A percentile compares a stretch with the other conserved stretches of the same genome.
phyloP scores from a whole-genome alignment of 169 alveolate species.

The Cryptosporidium andersoni region DNA sequence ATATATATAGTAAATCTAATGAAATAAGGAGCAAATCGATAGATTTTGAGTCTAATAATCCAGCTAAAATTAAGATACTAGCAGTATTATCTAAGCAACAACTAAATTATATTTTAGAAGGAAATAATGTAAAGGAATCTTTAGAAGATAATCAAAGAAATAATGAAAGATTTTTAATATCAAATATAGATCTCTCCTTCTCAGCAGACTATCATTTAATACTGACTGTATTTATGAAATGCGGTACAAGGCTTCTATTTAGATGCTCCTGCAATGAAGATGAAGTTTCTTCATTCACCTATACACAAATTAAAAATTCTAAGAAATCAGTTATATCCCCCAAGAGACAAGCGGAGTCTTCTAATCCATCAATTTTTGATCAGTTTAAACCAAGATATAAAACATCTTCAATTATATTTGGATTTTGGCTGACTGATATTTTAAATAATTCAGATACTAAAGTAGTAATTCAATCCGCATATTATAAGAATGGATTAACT shows the following conservation, averaged over 20 bases:
- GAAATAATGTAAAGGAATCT: background rate
- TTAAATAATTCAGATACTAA: background rate
- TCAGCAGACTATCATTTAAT: slow-evolving; percentile 33
- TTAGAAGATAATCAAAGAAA: background rate
- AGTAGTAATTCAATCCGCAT: slow-evolving; percentile 9
- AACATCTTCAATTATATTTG: slow-evolving; percentile 1
- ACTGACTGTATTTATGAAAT: slow-evolving; percentile 23
- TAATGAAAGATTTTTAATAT: background rate
- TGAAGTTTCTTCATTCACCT: slow-evolving; percentile 33
- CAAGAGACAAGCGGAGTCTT: too few relatives aligned
- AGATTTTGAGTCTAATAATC: background rate
- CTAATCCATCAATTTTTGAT: background rate
- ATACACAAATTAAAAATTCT: slow-evolving; percentile 8
- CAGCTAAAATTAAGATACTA: slow-evolving; percentile 5
- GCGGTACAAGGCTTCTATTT: slow-evolving; percentile 53
- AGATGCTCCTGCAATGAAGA: slow-evolving; percentile 24
- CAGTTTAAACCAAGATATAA: background rate
- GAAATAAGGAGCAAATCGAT: background rate
- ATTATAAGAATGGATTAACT: slow-evolving; percentile 52
- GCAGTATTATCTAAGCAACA: slow-evolving; percentile 19
- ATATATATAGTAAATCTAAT: background rate
- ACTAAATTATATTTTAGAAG: background rate
- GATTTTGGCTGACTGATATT: slow-evolving; percentile 22
- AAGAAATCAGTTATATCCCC: background rate
- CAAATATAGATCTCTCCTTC: slow-evolving; percentile 24